Conservation (phyloP, 768 basidiomycete species). For the Boletus speciosus region DNA sequence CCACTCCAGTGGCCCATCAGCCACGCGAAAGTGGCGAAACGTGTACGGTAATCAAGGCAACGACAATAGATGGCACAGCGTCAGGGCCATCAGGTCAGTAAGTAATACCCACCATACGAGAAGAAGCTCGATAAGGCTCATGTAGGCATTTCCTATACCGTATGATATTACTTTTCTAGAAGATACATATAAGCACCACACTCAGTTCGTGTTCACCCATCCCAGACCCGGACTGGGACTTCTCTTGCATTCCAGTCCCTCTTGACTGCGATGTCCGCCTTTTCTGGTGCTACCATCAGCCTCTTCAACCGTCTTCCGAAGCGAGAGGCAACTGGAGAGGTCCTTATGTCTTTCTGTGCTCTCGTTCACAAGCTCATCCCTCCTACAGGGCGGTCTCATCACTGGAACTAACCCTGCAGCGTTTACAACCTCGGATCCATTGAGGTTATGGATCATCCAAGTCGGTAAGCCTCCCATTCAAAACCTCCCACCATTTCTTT, state of each 20-base stretch:
- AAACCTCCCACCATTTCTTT: not conserved
- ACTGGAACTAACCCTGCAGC: conserved; percentile 69
- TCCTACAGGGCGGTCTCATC: conserved; percentile 64
- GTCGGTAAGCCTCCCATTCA: conserved; percentile 46
- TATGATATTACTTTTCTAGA: no score
- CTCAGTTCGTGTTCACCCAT: no score
- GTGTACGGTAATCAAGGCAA: not conserved
- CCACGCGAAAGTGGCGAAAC: not conserved
- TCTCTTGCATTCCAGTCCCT: not conserved
- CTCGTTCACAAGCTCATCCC: not conserved
- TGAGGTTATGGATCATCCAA: conserved; percentile 77
- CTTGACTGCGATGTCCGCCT: conserved; percentile 31
- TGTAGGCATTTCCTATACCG: no score
- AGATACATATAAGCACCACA: not conserved
- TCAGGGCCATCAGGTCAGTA: no score
- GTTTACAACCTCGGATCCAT: conserved; percentile 64
- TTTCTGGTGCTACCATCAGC: conserved; percentile 43
- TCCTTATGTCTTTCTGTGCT: not conserved
- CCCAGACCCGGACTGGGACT: no score
- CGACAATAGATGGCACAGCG: not conserved
- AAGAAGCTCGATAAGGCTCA: not conserved
- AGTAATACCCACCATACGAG: not conserved
- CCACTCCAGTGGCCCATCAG: not conserved
- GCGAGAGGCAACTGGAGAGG: conserved; percentile 25
- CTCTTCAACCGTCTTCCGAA: conserved; percentile 1